Conservation (phyloP, 2,329 filamentous ascomycete species). For the Alternaria brassicae region DNA sequence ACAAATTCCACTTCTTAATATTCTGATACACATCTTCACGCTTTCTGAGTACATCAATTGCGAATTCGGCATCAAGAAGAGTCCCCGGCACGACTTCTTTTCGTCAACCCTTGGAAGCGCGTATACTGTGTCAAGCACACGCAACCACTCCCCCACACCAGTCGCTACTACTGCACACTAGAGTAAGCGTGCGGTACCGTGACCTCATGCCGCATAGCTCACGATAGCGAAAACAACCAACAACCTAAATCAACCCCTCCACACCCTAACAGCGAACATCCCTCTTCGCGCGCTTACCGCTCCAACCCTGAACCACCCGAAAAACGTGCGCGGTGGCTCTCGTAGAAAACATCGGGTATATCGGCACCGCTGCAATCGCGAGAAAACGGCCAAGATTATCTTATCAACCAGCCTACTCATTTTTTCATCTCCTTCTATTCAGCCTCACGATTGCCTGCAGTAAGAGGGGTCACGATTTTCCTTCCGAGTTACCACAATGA, state of each 20-base stretch:
- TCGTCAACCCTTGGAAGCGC: background rate
- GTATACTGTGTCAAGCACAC: slow-evolving; percentile 6
- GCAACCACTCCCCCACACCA: slow-evolving; percentile 12
- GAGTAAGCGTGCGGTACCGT: slow-evolving; percentile 12
- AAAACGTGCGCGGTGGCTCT: background rate
- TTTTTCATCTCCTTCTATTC: background rate
- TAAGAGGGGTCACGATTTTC: background rate
- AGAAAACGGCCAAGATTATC: background rate
- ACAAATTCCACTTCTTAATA: slow-evolving; percentile 11
- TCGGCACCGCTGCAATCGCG: background rate
- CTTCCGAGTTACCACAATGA: background rate
- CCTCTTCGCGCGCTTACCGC: slow-evolving; percentile 19
- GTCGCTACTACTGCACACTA: slow-evolving; percentile 16
- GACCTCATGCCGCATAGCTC: slow-evolving; percentile 17
- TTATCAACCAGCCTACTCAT: background rate
- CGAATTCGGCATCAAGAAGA: background rate
- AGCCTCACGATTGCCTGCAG: slow-evolving; percentile 4
- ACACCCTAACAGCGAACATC: slow-evolving; percentile 3
- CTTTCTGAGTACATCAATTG: slow-evolving; percentile 2
- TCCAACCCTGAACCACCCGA: background rate
- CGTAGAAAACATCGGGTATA: background rate
- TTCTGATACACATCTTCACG: background rate
- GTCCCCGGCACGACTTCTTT: background rate
- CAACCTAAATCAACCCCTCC: slow-evolving; percentile 8
- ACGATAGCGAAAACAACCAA: slow-evolving; percentile 8